These are phyloP conservation scores for Chlamydomonas sphaeroides DNA, from an alignment of 139 green algal species.

Conservation along the genomic window DNA sequence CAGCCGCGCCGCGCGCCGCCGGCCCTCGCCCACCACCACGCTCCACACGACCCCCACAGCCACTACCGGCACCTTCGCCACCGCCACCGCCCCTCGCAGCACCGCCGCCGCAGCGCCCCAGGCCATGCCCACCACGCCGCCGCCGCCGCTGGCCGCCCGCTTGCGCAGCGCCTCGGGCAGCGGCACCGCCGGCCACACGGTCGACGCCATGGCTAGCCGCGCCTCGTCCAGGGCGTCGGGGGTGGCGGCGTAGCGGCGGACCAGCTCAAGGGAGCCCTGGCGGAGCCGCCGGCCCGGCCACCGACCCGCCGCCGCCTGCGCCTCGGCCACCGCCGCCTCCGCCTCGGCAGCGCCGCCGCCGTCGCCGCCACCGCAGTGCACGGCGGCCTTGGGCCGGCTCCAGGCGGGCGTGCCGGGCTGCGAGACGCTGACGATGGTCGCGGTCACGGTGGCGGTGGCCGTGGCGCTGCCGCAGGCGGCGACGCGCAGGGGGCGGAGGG, in stretches of 20 bases:
- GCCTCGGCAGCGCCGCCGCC: background rate
- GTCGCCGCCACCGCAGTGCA: background rate
- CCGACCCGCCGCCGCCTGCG: background rate
- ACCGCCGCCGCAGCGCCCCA: too few species aligned
- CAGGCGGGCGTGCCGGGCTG: background rate
- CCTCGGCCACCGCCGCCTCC: slow-evolving; percentile 12
- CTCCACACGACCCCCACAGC: too few species aligned
- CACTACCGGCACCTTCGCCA: too few species aligned
- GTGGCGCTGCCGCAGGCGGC: too few species aligned
- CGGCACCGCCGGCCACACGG: slow-evolving; percentile 5
- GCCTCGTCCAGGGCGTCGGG: slow-evolving; percentile 21
- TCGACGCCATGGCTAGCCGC: background rate
- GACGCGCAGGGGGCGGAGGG: too few species aligned
- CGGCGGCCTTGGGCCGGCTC: background rate
- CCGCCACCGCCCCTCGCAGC: too few species aligned
- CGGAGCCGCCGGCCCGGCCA: slow-evolving; percentile 22
- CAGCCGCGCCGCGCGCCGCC: too few species aligned
- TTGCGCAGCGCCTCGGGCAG: slow-evolving; percentile 2
- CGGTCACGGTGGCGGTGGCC: background rate
- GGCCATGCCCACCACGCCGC: too few species aligned
- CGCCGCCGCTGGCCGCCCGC: too few species aligned
- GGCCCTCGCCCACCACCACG: too few species aligned
- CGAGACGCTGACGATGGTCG: slow-evolving; percentile 31
- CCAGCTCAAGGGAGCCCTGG: slow-evolving; percentile 22
- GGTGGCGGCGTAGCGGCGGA: slow-evolving; percentile 12